phyloP scores from a whole-genome alignment of 2,329 filamentous ascomycete genomes.

The Apiospora kogelbergensis region DNA sequence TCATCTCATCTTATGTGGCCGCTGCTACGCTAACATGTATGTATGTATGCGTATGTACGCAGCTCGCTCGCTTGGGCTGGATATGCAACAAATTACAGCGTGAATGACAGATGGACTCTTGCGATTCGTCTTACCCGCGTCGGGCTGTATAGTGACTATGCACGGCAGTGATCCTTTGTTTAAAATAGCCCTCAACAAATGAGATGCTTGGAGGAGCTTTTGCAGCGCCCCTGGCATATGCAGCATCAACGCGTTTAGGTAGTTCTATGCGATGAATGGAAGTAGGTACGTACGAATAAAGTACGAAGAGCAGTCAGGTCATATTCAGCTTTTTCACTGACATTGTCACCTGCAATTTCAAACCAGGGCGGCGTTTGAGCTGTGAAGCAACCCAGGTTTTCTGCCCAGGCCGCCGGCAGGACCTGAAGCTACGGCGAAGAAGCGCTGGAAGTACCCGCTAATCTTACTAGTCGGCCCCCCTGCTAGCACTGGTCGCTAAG shows the following conservation, averaged over 20 bases:
- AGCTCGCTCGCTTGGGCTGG: background rate
- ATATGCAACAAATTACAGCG: background rate
- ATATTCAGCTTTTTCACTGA: background rate
- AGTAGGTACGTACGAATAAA: background rate
- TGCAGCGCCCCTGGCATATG: background rate
- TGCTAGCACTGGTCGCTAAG: background rate
- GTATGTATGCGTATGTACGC: no score
- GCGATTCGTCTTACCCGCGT: background rate
- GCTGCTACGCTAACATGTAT: background rate
- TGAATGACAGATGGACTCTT: background rate
- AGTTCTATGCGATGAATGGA: no score
- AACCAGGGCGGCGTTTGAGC: background rate
- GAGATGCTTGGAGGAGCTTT: background rate
- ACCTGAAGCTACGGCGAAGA: background rate
- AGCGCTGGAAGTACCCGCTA: background rate
- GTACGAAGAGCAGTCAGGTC: background rate
- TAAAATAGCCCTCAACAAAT: background rate
- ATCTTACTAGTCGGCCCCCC: background rate
- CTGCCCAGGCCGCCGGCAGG: background rate
- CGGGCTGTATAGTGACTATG: background rate
- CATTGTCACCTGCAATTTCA: background rate
- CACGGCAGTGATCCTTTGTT: background rate
- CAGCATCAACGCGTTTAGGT: background rate
- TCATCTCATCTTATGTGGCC: background rate
- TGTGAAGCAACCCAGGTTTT: constrained; percentile 2